These are phyloP conservation scores for Oryza nivara DNA, from an alignment of 176 grass and related monocot species.

Conservation along the genomic window DNA sequence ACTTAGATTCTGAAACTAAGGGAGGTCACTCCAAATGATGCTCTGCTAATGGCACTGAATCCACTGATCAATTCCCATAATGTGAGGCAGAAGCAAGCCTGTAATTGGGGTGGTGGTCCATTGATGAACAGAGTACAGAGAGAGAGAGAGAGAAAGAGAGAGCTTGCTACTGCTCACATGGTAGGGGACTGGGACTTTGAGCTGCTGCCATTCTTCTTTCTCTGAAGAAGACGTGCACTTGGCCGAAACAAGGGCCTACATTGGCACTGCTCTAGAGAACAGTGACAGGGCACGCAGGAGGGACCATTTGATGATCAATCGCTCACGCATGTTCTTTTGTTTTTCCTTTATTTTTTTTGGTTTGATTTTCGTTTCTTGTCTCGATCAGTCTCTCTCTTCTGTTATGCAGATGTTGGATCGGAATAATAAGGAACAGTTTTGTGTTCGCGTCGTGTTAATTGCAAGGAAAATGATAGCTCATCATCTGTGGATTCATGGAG, in stretches of 20 bases:
- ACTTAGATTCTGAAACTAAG: slow-evolving; percentile 21
- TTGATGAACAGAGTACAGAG: neutral
- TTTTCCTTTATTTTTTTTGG: neutral
- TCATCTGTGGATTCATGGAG: neutral
- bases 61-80: slow-evolving; percentile 12
- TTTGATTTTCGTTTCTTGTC: neutral
- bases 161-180: slow-evolving; percentile 12
- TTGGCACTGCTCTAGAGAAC: slow-evolving; percentile 8
- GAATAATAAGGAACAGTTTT: neutral
- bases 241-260: slow-evolving; percentile 39
- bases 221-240: slow-evolving; percentile 22
- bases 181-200: neutral
- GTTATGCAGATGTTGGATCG: neutral
- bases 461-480: neutral
- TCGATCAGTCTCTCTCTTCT: neutral
- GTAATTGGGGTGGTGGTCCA: neutral
- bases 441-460: neutral
- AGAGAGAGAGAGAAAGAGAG: neutral
- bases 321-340: slow-evolving; percentile 3
- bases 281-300: slow-evolving; percentile 9
- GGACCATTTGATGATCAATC: slow-evolving; percentile 7
- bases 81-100: slow-evolving; percentile 25
- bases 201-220: neutral
- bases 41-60: neutral
- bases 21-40: neutral